These are phyloP conservation scores for Fusarium begoniae DNA, from an alignment of 2,329 filamentous ascomycete species.

Conservation along the genomic window DNA sequence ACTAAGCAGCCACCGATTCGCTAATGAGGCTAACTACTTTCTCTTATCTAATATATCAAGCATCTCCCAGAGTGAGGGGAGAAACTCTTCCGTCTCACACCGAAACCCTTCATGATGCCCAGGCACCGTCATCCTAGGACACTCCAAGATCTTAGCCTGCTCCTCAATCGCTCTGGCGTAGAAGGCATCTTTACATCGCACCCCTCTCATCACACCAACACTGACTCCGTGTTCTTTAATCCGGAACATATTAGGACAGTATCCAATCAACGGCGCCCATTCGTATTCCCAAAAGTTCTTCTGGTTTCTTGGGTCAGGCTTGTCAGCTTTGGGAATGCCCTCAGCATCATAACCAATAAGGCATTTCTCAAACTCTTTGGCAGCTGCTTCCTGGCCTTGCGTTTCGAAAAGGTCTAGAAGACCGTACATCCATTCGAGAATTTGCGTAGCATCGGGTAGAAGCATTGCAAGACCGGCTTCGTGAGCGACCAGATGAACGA, in stretches of 20 bases:
- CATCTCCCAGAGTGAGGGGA: background rate
- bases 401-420: background rate
- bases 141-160: background rate
- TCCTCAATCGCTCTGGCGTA: background rate
- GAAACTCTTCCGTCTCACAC: background rate
- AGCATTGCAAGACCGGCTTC: background rate
- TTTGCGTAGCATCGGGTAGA: background rate
- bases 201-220: conserved; percentile 3
- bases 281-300: conserved; percentile 13
- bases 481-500: background rate
- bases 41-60: background rate
- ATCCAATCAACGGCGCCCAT: background rate
- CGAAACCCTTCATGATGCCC: conserved; percentile 7
- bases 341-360: background rate
- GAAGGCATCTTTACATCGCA: background rate
- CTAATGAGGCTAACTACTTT: background rate
- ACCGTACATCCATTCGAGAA: conserved; percentile 2
- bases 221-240: background rate
- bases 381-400: background rate
- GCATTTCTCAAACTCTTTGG: background rate
- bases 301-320: background rate
- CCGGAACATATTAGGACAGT: background rate
- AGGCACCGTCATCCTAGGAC: background rate
- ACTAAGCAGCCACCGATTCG: no score
- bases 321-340: background rate